These are phyloP conservation scores for Rhizopus stolonifer DNA, from an alignment of 371 early-diverging fungal genomes.

Conservation along the genomic window DNA sequence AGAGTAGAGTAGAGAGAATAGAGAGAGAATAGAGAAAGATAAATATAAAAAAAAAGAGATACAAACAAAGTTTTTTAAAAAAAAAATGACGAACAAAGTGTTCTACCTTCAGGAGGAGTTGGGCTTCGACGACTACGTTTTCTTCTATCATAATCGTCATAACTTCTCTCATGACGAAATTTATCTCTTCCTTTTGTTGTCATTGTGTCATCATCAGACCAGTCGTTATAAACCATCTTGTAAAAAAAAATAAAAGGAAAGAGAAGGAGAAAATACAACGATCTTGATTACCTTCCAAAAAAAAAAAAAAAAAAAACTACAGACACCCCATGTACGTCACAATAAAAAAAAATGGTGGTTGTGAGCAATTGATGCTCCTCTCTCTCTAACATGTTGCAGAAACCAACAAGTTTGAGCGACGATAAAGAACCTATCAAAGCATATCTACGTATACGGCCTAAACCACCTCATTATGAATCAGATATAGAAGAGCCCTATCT, in stretches of 20 bases:
- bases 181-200: slow-evolving; percentile 61
- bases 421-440: slow-evolving; percentile 24
- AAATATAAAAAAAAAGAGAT: slow-evolving; percentile 4
- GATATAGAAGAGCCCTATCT: slow-evolving; percentile 34
- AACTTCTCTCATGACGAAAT: slow-evolving; percentile 72
- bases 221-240: slow-evolving; percentile 30
- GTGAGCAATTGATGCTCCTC: not conserved
- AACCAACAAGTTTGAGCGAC: no score
- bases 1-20: not conserved
- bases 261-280: not conserved
- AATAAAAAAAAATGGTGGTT: not conserved
- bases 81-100: slow-evolving; percentile 3
- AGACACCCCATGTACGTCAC: not conserved
- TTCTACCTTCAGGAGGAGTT: slow-evolving; percentile 52
- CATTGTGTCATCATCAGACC: slow-evolving; percentile 60
- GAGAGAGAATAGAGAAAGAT: not conserved
- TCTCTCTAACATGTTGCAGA: no score
- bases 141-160: slow-evolving; percentile 45
- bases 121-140: slow-evolving; percentile 44
- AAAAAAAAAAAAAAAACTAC: not conserved
- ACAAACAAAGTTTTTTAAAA: no score
- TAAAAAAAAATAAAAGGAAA: slow-evolving; percentile 2
- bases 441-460: slow-evolving; percentile 45
- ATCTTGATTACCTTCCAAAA: not conserved
- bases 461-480: slow-evolving; percentile 9